Evolutionary conservation across 805 yeast genomes (phyloP).

Genomic region (Spencermartinsiella europaea): DNA sequence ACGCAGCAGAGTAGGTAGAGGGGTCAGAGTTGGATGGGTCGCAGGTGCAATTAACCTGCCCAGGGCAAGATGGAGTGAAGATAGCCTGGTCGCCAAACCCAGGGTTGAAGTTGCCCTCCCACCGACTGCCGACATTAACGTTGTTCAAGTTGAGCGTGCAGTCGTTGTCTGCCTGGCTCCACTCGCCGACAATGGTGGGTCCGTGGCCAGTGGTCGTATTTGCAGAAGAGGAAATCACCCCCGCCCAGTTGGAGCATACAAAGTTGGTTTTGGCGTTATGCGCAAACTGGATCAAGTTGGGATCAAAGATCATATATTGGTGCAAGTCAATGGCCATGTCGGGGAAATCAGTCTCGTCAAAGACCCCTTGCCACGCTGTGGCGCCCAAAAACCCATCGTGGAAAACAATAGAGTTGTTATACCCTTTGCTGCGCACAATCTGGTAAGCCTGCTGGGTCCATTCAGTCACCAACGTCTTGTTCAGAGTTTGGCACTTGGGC

Average conservation of each 20-base stretch:
- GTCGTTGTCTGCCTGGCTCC: slow-evolving; percentile 82
- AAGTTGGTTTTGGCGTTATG: slow-evolving; percentile 29
- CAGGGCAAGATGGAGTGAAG: slow-evolving; percentile 24
- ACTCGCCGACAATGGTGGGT: slow-evolving; percentile 67
- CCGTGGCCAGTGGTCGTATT: slow-evolving; percentile 56
- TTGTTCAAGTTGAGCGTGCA: slow-evolving; percentile 82
- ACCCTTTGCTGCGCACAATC: slow-evolving; percentile 47
- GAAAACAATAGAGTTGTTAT: slow-evolving; percentile 50
- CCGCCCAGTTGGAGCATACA: slow-evolving; percentile 48
- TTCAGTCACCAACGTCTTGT: slow-evolving; percentile 51
- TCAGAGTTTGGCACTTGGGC: slow-evolving; percentile 50
- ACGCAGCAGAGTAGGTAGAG: slow-evolving; percentile 48
- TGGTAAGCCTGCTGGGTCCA: slow-evolving; percentile 52
- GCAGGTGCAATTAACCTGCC: slow-evolving; percentile 50
- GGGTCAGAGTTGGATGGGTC: slow-evolving; percentile 38
- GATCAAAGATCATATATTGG: slow-evolving; percentile 71
- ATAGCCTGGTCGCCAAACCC: slow-evolving; percentile 24
- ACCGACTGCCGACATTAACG: slow-evolving; percentile 71
- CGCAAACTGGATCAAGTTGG: slow-evolving; percentile 23
- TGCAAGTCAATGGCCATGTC: slow-evolving; percentile 78
- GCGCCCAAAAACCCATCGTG: slow-evolving; percentile 72
- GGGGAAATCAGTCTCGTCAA: slow-evolving; percentile 44
- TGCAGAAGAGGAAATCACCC: slow-evolving; percentile 49
- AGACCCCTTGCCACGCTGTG: slow-evolving; percentile 56
- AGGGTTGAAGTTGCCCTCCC: slow-evolving; percentile 50